These are phyloP conservation scores for Serendipita sp. DNA, from an alignment of 768 basidiomycete genomes.

Conservation along the genomic window DNA sequence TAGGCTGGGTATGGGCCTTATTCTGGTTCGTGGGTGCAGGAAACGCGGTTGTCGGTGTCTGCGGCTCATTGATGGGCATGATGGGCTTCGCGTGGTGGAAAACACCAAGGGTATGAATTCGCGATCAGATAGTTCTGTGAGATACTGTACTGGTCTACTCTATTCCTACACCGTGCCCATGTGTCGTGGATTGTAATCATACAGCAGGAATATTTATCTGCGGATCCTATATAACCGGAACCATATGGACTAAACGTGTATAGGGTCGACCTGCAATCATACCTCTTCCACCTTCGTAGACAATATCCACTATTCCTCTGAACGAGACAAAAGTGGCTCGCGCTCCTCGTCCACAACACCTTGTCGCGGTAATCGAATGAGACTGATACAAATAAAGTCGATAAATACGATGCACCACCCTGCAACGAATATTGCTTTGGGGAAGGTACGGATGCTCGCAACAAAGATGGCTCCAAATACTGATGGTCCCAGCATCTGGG, in stretches of 20 bases:
- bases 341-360: background rate
- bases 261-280: background rate
- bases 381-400: background rate
- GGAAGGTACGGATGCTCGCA: constrained; percentile 52
- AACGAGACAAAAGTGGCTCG: background rate
- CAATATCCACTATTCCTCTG: too few relatives aligned
- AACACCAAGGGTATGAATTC: background rate
- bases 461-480: constrained; percentile 58
- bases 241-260: background rate
- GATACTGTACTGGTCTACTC: background rate
- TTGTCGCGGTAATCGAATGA: background rate
- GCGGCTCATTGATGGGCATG: constrained; percentile 58
- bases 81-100: constrained; percentile 11
- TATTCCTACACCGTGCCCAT: background rate
- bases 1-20: constrained; percentile 71
- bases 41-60: constrained; percentile 47
- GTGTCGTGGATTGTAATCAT: background rate
- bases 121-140: background rate
- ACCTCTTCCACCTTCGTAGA: background rate
- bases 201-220: background rate
- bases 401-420: background rate
- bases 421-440: constrained; percentile 47
- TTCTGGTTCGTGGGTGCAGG: constrained; percentile 65
- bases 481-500: constrained; percentile 54
- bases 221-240: too few relatives aligned